Evolutionary conservation across 176 grass and related monocot genomes (phyloP).

Genomic region (Aechmea fasciata): DNA sequence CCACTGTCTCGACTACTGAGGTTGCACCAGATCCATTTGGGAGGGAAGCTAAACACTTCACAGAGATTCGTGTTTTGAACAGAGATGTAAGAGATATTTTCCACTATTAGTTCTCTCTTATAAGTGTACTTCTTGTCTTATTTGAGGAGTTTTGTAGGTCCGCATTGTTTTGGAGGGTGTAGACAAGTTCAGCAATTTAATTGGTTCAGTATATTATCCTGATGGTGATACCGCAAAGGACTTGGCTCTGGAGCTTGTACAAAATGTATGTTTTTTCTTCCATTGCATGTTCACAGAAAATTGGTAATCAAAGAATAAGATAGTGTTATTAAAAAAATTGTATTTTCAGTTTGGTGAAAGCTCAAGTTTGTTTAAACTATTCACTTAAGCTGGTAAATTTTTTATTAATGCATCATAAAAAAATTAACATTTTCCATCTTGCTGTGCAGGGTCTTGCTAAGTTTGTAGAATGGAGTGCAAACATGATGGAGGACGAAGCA

Average conservation of each 20-base stretch:
- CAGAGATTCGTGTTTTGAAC: conserved; percentile 77
- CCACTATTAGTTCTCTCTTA: conserved; percentile 8
- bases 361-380: not conserved
- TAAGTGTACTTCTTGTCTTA: not conserved
- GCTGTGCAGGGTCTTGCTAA: conserved; percentile 77
- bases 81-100: conserved; percentile 56
- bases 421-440: conserved; percentile 14
- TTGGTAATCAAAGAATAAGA: not conserved
- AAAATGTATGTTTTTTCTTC: conserved; percentile 53
- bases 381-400: not conserved
- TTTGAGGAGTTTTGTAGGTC: conserved; percentile 36
- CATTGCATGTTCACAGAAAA: not conserved
- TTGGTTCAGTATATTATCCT: conserved; percentile 93
- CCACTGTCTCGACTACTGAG: conserved; percentile 39
- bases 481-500: conserved; percentile 89
- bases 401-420: not conserved
- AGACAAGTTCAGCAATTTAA: conserved; percentile 82
- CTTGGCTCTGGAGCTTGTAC: conserved; percentile 74
- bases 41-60: conserved; percentile 89
- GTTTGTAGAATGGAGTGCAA: conserved; percentile 97
- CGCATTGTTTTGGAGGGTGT: conserved; percentile 94
- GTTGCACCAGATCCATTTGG: conserved; percentile 79
- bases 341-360: too few relatives aligned
- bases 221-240: conserved; percentile 86
- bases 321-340: too few relatives aligned